Evolutionary conservation across 371 early-diverging fungal species (phyloP), one percentile per base, ranked within the genome.

Genomic region (Lichtheimia ornata): DNA sequence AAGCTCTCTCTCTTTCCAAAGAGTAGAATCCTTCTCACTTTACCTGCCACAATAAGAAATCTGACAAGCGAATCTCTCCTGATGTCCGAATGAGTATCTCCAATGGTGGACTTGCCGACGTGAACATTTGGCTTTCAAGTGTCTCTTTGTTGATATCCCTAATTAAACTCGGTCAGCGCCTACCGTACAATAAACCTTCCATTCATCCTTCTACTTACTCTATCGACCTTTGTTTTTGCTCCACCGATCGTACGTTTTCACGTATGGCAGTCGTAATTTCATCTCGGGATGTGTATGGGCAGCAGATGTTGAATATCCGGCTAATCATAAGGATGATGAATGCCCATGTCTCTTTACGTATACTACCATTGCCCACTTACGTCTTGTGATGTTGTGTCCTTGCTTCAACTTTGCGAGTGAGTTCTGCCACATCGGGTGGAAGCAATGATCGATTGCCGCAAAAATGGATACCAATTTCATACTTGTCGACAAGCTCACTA

Each of bases 1-100:
- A 40, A 43, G 27, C 6, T 30, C 42, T 12, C 6, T 30, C 42
- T 12, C 2, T 44, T n/a, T 22, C 22, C 22, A 40, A 3, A 44
- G 24, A 1, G 42, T 9, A 15, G 5, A 40, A 13, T n/a, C 2
- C 25, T 44, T 41, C 4, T 41, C 43, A 2, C 41, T 67, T 61
- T 55, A 84, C 88, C 84, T 99, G 99, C 94, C 97, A 97, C 44
- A 99, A 81, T 79, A 99, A 73, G 73, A 96, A 99, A 76, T 99
- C 99, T 65, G 96, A 95, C 45, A 99, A 80, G 18, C 99, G 85
- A 15, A 91, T 90, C 76, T 99, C 99, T 11, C 99, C 99, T 9
- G 96, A 94, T 2, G 99, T 99, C 57, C 99, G 86, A 30, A 99
- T 87, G 53, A 99, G 72, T n/a, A 99, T 82, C 70, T 99, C 99